Evolutionary conservation across 306 rosid genomes (phyloP).

Genomic region (Purshia tridentata): DNA sequence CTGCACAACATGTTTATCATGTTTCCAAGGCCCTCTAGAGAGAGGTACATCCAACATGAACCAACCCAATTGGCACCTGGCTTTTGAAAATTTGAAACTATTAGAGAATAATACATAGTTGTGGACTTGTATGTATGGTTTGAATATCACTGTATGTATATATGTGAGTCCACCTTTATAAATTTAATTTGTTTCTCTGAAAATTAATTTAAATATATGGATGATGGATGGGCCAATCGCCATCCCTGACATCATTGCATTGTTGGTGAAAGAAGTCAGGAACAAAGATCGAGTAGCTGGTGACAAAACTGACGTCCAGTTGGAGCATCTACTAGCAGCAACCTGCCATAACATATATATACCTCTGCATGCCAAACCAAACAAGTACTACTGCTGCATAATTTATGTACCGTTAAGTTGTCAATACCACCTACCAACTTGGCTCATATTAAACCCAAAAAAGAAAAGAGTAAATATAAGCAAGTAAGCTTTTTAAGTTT

Average conservation of each 20-base stretch:
- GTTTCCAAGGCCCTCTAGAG: background rate
- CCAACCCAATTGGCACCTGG: background rate
- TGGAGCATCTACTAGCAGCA: constrained; percentile 1
- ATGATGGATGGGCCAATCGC: constrained; percentile 4
- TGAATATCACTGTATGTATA: too few relatives aligned
- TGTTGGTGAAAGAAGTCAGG: constrained; percentile 16
- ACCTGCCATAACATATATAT: background rate
- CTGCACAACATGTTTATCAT: constrained; percentile 20
- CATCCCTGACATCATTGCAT: constrained; percentile 12
- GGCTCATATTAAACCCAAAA: background rate
- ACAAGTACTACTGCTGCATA: background rate
- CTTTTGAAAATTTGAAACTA: background rate
- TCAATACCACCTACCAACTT: background rate
- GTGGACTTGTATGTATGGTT: too few relatives aligned
- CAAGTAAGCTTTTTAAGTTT: background rate
- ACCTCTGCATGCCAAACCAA: background rate
- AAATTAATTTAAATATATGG: background rate
- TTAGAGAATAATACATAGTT: too few relatives aligned
- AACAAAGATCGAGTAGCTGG: constrained; percentile 30
- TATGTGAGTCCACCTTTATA: too few relatives aligned
- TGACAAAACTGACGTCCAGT: constrained; percentile 23
- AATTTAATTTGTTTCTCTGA: too few relatives aligned
- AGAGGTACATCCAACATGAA: background rate
- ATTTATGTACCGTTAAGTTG: background rate
- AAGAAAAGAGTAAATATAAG: too few relatives aligned